Evolutionary conservation across 176 grass and related monocot genomes (phyloP).

Genomic region (Tillandsia leiboldiana): DNA sequence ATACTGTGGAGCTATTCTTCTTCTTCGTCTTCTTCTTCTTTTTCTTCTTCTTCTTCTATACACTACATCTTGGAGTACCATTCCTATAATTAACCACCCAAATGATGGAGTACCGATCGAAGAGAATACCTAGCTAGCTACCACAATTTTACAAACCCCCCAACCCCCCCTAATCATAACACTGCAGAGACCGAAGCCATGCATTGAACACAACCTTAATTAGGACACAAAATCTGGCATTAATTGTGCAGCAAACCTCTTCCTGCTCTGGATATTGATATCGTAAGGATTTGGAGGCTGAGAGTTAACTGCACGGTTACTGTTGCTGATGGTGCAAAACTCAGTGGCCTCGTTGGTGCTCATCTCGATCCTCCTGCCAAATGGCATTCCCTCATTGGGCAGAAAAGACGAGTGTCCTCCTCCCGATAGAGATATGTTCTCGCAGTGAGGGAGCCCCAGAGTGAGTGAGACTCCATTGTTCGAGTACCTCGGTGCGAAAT

Average conservation of each 20-base stretch:
- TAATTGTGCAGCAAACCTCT: slow-evolving; percentile 77
- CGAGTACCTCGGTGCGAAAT: slow-evolving; percentile 49
- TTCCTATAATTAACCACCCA: slow-evolving; percentile 22
- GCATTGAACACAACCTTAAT: background rate
- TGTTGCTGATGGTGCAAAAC: slow-evolving; percentile 17
- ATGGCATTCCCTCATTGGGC: slow-evolving; percentile 15
- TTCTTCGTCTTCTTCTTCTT: too few relatives aligned
- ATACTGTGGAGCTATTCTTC: slow-evolving; percentile 19
- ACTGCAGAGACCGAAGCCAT: slow-evolving; percentile 1
- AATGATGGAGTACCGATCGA: slow-evolving; percentile 16
- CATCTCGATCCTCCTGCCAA: slow-evolving; percentile 29
- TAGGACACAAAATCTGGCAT: slow-evolving; percentile 71
- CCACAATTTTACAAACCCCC: slow-evolving; percentile 62
- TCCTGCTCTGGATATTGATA: slow-evolving; percentile 73
- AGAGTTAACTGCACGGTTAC: slow-evolving; percentile 4
- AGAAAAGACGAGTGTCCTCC: slow-evolving; percentile 32
- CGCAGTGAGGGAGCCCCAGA: slow-evolving; percentile 69
- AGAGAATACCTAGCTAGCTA: slow-evolving; percentile 22
- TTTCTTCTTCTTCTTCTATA: slow-evolving; percentile 3
- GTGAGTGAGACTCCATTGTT: slow-evolving; percentile 77
- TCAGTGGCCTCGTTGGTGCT: slow-evolving; percentile 29
- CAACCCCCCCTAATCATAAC: slow-evolving; percentile 51
- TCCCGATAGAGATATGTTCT: slow-evolving; percentile 50
- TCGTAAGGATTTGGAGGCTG: slow-evolving; percentile 46
- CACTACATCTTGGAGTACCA: slow-evolving; percentile 5